Evolutionary conservation across 108 stramenopile genomes (phyloP).

Genomic region (Cyclotella atomus): DNA sequence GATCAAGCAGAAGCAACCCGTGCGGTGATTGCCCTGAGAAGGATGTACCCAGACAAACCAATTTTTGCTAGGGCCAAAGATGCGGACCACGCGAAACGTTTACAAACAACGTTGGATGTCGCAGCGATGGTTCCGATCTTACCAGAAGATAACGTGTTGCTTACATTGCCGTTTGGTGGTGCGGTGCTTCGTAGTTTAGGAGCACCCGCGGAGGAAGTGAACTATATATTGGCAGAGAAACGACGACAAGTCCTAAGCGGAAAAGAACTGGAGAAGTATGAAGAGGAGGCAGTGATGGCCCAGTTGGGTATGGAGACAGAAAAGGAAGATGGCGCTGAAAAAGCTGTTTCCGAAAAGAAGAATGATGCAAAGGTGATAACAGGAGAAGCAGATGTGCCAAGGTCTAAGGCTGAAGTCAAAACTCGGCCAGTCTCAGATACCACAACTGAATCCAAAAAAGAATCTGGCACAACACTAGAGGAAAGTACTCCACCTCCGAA

Average conservation of each 20-base stretch:
- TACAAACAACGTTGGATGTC: constrained; percentile 88
- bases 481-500: neutral
- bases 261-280: constrained; percentile 55
- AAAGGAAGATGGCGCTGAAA: constrained; percentile 25
- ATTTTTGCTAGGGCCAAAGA: constrained; percentile 92
- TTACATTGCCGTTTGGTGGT: constrained; percentile 95
- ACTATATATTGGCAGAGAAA: constrained; percentile 81
- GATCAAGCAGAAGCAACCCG: constrained; percentile 88
- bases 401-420: neutral
- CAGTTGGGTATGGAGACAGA: constrained; percentile 61
- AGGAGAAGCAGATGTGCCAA: neutral
- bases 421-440: neutral
- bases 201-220: constrained; percentile 80
- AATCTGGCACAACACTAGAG: neutral
- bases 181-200: constrained; percentile 88
- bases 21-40: constrained; percentile 89
- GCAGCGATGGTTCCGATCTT: constrained; percentile 95
- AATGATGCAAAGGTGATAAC: constrained; percentile 17
- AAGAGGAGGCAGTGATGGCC: constrained; percentile 68
- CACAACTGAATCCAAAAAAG: neutral
- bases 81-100: constrained; percentile 89
- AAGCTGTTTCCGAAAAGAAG: constrained; percentile 21
- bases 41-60: constrained; percentile 88
- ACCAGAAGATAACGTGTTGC: constrained; percentile 91
- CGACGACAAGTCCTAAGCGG: constrained; percentile 79